A percentile compares a stretch with the other conserved stretches of the same genome.
These are phyloP conservation scores for Pythium volutum DNA, from an alignment of 352 stramenopile genomes.

Conservation along the genomic window DNA sequence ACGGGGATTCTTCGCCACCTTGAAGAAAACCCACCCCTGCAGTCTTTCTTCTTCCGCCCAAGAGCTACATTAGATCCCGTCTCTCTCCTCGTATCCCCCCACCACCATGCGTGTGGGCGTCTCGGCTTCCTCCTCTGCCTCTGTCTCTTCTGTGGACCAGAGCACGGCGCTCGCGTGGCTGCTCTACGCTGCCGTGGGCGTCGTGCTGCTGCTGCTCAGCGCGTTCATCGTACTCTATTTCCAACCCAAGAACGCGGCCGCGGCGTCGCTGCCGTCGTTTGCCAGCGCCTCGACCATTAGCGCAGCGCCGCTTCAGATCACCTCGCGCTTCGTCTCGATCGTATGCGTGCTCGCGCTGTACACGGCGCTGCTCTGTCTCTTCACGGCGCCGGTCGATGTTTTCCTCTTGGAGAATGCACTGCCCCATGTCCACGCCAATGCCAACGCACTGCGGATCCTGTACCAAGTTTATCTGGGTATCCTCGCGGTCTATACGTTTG, in stretches of 20 bases:
- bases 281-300: constrained; percentile 54
- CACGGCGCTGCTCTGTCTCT: constrained; percentile 67
- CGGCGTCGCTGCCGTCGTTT: constrained; percentile 52
- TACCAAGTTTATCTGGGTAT: constrained; percentile 74
- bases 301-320: constrained; percentile 53
- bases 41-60: neutral
- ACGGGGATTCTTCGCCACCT: neutral
- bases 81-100: neutral
- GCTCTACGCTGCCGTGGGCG: constrained; percentile 58
- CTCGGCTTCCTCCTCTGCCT: neutral
- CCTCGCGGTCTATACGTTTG: constrained; percentile 62
- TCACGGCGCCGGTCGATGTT: constrained; percentile 77
- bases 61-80: neutral
- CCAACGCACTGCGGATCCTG: constrained; percentile 46
- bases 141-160: constrained; percentile 21
- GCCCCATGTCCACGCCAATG: constrained; percentile 54
- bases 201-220: constrained; percentile 57
- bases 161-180: constrained; percentile 49
- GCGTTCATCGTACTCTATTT: constrained; percentile 54
- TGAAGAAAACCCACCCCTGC: constrained; percentile 16
- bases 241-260: constrained; percentile 52
- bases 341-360: constrained; percentile 74
- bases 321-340: constrained; percentile 64
- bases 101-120: constrained; percentile 15
- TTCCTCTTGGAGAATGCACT: constrained; percentile 73